Evolutionary conservation across 495 filamentous ascomycete species (phyloP).

Genomic region (Annulohypoxylon nitens): DNA sequence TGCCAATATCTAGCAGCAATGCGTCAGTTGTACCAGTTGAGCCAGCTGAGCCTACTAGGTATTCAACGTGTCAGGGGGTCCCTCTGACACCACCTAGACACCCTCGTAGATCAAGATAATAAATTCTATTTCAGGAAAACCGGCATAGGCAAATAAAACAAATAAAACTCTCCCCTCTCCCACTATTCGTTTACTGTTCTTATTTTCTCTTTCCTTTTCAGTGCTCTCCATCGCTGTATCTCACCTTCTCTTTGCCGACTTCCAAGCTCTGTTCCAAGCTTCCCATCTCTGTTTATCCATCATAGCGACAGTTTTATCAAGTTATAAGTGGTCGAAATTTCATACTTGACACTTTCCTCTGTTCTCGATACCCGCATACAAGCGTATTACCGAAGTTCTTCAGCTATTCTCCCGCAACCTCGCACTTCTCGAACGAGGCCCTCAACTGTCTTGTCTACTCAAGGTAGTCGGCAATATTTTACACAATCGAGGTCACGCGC

Average conservation of each 20-base stretch:
- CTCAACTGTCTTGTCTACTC: not conserved
- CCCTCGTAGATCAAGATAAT: slow-evolving; percentile 21
- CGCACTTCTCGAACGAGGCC: not conserved
- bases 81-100: slow-evolving; percentile 9
- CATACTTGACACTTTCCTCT: slow-evolving; percentile 2
- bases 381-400: slow-evolving; percentile 14
- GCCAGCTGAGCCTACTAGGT: slow-evolving; percentile 4
- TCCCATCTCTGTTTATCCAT: slow-evolving; percentile 9
- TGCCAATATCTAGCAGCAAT: slow-evolving; percentile 1
- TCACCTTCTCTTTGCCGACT: slow-evolving; percentile 8
- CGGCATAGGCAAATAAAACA: slow-evolving; percentile 38
- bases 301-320: slow-evolving; percentile 16
- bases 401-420: not conserved
- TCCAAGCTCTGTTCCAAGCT: not conserved
- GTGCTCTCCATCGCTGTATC: slow-evolving; percentile 1
- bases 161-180: slow-evolving; percentile 39
- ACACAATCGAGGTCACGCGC: slow-evolving; percentile 27
- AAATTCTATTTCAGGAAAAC: slow-evolving; percentile 38
- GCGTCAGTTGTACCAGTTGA: not conserved
- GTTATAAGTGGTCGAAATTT: slow-evolving; percentile 4
- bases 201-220: slow-evolving; percentile 18
- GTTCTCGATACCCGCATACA: slow-evolving; percentile 19
- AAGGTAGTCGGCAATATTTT: not conserved
- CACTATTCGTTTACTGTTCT: slow-evolving; percentile 18
- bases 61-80: slow-evolving; percentile 15